These are phyloP conservation scores for Rhynchospora pubera DNA, from an alignment of 176 grass and related monocot genomes.

Conservation along the genomic window DNA sequence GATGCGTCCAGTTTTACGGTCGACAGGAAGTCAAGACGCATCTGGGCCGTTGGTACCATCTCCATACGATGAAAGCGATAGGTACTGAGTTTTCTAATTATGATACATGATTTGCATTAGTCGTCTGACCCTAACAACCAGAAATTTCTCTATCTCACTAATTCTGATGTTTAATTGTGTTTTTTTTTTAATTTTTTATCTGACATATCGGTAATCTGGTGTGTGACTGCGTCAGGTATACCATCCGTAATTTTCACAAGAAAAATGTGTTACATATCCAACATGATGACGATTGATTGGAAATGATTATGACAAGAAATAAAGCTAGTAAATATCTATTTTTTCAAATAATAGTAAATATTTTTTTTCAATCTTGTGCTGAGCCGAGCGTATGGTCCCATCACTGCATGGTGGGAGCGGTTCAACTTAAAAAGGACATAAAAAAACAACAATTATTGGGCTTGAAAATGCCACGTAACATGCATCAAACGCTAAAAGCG, in stretches of 20 bases:
- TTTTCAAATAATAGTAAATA: too few relatives aligned
- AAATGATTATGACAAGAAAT: not conserved
- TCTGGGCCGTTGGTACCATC: not conserved
- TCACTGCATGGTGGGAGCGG: too few relatives aligned
- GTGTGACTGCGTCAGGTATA: too few relatives aligned
- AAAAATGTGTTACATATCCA: not conserved
- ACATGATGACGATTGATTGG: not conserved
- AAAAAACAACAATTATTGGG: not conserved
- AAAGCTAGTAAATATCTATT: too few relatives aligned
- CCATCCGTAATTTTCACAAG: too few relatives aligned
- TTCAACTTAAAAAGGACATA: not conserved
- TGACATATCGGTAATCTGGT: too few relatives aligned
- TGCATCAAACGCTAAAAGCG: not conserved
- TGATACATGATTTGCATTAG: not conserved
- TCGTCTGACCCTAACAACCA: not conserved
- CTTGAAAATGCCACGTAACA: not conserved
- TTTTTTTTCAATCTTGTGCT: too few relatives aligned
- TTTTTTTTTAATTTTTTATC: too few relatives aligned
- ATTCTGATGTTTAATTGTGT: not conserved
- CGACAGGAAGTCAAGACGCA: conserved; percentile 11
- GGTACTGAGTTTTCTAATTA: not conserved
- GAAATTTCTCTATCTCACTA: not conserved
- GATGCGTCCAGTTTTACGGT: not conserved
- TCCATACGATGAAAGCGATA: not conserved
- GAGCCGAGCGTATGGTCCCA: too few relatives aligned